phyloP scores from a whole-genome alignment of 768 basidiomycete genomes.

The Lentinula raphanica region DNA sequence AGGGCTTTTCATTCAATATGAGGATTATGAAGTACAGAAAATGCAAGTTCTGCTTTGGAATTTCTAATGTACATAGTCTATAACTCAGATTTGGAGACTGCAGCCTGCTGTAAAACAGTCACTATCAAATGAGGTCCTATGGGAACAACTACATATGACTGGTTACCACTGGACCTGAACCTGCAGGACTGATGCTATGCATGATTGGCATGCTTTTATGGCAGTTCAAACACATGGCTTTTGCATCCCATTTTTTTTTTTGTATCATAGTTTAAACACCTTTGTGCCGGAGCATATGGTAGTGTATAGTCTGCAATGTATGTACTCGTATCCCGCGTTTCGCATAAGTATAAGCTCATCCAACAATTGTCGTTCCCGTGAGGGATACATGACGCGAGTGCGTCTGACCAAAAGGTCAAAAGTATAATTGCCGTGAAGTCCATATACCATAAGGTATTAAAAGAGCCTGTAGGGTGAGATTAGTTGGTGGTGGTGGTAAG shows the following conservation, averaged over 20 bases:
- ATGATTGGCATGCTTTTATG: no score
- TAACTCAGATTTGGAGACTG: no score
- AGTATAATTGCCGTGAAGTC: background rate
- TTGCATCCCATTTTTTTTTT: slow-evolving; percentile 5
- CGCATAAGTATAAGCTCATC: slow-evolving; percentile 1
- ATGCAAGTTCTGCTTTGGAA: no score
- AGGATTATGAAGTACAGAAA: no score
- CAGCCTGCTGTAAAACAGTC: no score
- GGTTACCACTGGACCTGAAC: no score
- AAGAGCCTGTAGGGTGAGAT: background rate
- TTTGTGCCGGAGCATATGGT: background rate
- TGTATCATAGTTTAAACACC: slow-evolving; percentile 8
- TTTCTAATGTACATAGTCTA: no score
- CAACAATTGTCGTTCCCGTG: background rate
- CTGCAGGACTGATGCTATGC: no score
- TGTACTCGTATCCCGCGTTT: background rate
- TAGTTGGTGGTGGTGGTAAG: background rate
- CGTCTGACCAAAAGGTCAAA: background rate
- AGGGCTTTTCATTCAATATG: no score
- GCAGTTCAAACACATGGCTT: no score
- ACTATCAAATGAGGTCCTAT: no score
- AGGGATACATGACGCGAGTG: slow-evolving; percentile 15
- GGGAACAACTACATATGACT: no score
- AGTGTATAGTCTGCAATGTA: background rate
- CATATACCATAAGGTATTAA: background rate